These are phyloP conservation scores for Trichosporon ovoides DNA, from an alignment of 1,284 basidiomycete genomes.

Conservation along the genomic window DNA sequence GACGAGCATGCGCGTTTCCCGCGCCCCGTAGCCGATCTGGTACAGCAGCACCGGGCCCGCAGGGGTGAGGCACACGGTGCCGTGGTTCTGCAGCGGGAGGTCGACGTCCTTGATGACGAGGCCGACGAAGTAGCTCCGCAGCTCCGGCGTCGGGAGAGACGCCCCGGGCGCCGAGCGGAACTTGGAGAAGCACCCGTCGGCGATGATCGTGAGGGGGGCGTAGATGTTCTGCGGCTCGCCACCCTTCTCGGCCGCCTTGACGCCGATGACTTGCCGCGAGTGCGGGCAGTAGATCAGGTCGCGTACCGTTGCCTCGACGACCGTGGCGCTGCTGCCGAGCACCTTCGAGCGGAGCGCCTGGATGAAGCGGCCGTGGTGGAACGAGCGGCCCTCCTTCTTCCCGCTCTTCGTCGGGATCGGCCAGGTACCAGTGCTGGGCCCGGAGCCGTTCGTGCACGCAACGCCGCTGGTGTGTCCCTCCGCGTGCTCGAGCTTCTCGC, in stretches of 20 bases:
- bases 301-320: constrained; percentile 67
- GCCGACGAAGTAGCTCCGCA: constrained; percentile 76
- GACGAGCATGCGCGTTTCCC: constrained; percentile 84
- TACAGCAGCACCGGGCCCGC: constrained; percentile 83
- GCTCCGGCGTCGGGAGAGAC: constrained; percentile 52
- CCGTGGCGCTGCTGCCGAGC: constrained; percentile 40
- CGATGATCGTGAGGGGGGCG: constrained; percentile 78
- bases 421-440: constrained; percentile 19
- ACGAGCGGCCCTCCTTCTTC: constrained; percentile 62
- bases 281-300: constrained; percentile 63
- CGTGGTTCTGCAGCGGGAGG: constrained; percentile 76
- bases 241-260: constrained; percentile 54
- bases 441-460: constrained; percentile 2
- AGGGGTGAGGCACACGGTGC: constrained; percentile 73
- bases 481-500: not conserved
- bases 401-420: constrained; percentile 35
- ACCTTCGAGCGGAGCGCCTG: constrained; percentile 68
- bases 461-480: constrained; percentile 14
- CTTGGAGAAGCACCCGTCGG: constrained; percentile 92
- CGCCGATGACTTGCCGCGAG: constrained; percentile 59
- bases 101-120: constrained; percentile 67
- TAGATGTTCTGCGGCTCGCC: constrained; percentile 45
- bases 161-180: constrained; percentile 54
- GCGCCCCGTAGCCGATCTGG: constrained; percentile 61
- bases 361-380: constrained; percentile 94